Base-by-base conservation (phyloP, 192 early-diverging fungal species). In the Phlyctochytrium arcticum region DNA sequence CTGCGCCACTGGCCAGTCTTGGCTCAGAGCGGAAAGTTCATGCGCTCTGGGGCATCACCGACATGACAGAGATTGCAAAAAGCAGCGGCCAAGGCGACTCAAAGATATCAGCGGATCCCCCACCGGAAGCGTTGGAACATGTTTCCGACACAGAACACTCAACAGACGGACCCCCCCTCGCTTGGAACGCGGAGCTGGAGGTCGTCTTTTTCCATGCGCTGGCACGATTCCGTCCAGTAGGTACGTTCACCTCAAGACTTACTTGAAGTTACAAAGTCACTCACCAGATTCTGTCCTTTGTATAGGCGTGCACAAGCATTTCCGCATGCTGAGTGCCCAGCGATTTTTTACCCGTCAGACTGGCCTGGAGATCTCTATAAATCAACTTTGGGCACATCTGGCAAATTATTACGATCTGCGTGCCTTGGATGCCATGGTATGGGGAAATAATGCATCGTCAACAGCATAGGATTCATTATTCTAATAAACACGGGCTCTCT, bases 221-320 rank as follows among this genome's bases (percentile, higher is more conserved):
- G 6, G 34, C 37, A 6, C 33, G 39, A 53, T 71, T 54, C 32
- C n/a, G 62, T n/a, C 69, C 69, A 17, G 54, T 71, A 9, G 65
- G 65, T 67, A 36, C 3, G 55, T 48, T 5, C 17, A 12, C 6
- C 7, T 8, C 51, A 17, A 7, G 8, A 1, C 29, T 30, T 23
- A 26, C 17, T 8, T 34, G 42, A 42, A 9, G 3, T 8, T 24
- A 55, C 35, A 3, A 23, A 62, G 6, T 6, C 19, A 8, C 46
- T 49, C 31, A n/a, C n/a, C 19, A n/a, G 23, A 9, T 1, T 24
- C 46, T 32, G 21, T 21, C 17, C 29, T 21, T n/a, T 24, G 10
- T 23, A n/a, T 50, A 67, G 69, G 69, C 31, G 69, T 71, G 29
- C 69, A 71, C 61, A 64, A 65, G 35, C 62, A 65, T n/a, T 71